These are phyloP conservation scores for Rubroboletus pulcherrimus DNA, from an alignment of 768 basidiomycete species.

Conservation along the genomic window DNA sequence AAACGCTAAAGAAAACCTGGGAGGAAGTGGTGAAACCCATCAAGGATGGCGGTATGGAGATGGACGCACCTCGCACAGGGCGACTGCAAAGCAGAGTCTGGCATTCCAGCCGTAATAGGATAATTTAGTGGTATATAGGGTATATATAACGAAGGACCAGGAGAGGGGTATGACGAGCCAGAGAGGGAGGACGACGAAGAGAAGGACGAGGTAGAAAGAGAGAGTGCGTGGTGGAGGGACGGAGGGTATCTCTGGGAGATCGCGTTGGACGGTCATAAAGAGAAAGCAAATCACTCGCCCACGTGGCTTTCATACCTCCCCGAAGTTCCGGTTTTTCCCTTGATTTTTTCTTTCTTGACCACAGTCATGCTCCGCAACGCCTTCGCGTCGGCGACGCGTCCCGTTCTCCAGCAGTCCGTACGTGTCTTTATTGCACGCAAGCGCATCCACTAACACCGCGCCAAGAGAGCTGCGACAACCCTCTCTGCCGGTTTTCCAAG, in stretches of 20 bases:
- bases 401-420: conserved; percentile 50
- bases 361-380: conserved; percentile 62
- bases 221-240: conserved; percentile 36
- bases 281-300: not conserved
- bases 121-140: conserved; percentile 42
- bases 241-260: conserved; percentile 36
- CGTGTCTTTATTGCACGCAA: conserved; percentile 22
- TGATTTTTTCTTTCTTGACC: conserved; percentile 22
- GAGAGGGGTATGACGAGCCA: conserved; percentile 61
- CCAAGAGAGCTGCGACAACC: conserved; percentile 68
- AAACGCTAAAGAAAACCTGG: conserved; percentile 68
- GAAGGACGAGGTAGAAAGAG: conserved; percentile 58
- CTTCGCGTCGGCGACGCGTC: conserved; percentile 53
- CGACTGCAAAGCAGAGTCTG: conserved; percentile 41
- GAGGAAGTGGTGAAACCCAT: not conserved
- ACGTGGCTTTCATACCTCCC: not conserved
- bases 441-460: conserved; percentile 1
- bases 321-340: conserved; percentile 31
- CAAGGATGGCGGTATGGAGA: not conserved
- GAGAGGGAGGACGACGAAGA: conserved; percentile 55
- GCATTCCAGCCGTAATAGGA: conserved; percentile 40
- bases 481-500: conserved; percentile 77
- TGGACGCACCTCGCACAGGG: conserved; percentile 55
- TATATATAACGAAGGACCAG: conserved; percentile 57
- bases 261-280: not conserved